Conservation (phyloP, 169 alveolate species). For the Plasmodium inui region DNA sequence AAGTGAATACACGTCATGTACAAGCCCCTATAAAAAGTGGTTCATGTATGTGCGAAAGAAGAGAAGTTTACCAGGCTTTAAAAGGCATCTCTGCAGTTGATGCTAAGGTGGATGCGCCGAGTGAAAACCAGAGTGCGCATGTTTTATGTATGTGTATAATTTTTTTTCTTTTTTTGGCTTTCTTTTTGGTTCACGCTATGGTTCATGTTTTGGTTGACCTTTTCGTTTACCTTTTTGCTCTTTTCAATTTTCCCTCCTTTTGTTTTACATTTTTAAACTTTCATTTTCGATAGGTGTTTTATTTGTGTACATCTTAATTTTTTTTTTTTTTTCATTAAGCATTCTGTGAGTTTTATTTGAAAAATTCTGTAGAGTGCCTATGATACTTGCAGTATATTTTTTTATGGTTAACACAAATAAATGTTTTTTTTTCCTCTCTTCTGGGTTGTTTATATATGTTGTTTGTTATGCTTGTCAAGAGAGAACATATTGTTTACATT, state of each 20-base stretch:
- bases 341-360: slow-evolving; percentile 25
- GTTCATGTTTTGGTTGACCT: too few species aligned
- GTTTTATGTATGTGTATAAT: slow-evolving; percentile 1
- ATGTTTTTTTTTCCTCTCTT: background rate
- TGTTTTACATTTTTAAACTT: slow-evolving; percentile 22
- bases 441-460: background rate
- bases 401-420: slow-evolving; percentile 24
- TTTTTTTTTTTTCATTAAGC: slow-evolving; percentile 2
- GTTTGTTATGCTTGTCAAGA: background rate
- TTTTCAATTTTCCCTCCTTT: background rate
- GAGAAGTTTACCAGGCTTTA: background rate
- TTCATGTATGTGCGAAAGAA: background rate
- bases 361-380: slow-evolving; percentile 30
- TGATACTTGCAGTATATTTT: slow-evolving; percentile 19
- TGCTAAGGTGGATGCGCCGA: background rate
- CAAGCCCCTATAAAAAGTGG: background rate
- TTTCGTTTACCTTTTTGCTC: background rate
- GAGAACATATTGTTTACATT: background rate
- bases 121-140: background rate
- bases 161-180: background rate
- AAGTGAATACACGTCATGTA: background rate
- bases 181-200: background rate
- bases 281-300: slow-evolving; percentile 3
- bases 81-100: background rate
- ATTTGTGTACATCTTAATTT: slow-evolving; percentile 6